Evolutionary conservation across 129 eudicot species (phyloP).

Genomic region (Tanacetum coccineum): DNA sequence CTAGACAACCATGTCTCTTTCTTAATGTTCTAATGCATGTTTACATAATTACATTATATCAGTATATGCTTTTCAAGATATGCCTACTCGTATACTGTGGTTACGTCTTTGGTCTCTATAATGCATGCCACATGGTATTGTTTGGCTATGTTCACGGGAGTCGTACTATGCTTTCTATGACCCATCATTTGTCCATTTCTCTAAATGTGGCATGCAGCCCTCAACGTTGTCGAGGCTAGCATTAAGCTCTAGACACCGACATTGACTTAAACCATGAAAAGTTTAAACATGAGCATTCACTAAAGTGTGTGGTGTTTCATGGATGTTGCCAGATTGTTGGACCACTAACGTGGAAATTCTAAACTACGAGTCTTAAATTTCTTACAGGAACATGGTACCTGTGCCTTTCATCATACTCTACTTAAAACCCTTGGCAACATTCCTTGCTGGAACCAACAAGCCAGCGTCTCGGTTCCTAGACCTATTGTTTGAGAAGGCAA

Average conservation of each 20-base stretch:
- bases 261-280: no score
- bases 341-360: no score
- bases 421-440: conserved; percentile 70
- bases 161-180: no score
- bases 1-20: not conserved
- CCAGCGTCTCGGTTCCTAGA: conserved; percentile 64
- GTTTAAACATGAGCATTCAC: no score
- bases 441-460: conserved; percentile 57
- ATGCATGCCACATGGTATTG: not conserved
- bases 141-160: not conserved
- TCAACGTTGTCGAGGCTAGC: no score
- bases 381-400: conserved; percentile 86
- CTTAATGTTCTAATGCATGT: not conserved
- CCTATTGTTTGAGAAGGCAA: conserved; percentile 68
- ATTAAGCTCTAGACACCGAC: no score
- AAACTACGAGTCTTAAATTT: not conserved
- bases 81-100: not conserved
- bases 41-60: not conserved
- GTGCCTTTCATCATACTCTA: conserved; percentile 83
- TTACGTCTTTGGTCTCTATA: not conserved
- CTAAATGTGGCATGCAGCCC: no score
- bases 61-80: not conserved
- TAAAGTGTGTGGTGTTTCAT: no score
- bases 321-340: no score
- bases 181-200: no score